These are phyloP conservation scores for Durotheca rogersii DNA, from an alignment of 495 filamentous ascomycete genomes.

Conservation along the genomic window DNA sequence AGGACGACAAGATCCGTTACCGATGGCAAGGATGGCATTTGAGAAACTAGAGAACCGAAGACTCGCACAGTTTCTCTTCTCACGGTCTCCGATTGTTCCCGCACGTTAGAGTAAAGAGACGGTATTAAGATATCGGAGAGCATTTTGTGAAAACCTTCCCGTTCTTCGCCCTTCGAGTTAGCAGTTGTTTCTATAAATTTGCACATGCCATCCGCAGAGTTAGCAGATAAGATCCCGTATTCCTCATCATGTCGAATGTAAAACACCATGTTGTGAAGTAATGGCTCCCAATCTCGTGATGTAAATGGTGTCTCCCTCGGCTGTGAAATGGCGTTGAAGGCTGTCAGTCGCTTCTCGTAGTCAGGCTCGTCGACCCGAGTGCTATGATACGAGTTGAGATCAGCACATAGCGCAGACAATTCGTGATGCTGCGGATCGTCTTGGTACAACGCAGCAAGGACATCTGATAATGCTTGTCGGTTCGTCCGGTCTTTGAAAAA, in stretches of 20 bases:
- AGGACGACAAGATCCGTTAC: conserved; percentile 75
- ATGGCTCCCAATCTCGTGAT: conserved; percentile 82
- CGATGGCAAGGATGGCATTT: conserved; percentile 64
- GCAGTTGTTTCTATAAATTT: conserved; percentile 68
- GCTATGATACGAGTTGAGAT: conserved; percentile 73
- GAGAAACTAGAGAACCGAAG: conserved; percentile 72
- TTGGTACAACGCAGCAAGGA: conserved; percentile 67
- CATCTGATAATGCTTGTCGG: conserved; percentile 66
- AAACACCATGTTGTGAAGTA: conserved; percentile 87
- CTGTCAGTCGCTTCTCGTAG: conserved; percentile 75
- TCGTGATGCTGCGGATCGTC: conserved; percentile 60
- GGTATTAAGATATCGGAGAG: conserved; percentile 67
- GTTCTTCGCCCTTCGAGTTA: conserved; percentile 42
- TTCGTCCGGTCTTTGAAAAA: conserved; percentile 81
- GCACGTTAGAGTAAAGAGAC: conserved; percentile 69
- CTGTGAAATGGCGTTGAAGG: conserved; percentile 72
- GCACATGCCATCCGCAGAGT: conserved; percentile 76
- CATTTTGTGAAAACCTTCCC: conserved; percentile 44
- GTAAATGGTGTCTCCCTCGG: conserved; percentile 54
- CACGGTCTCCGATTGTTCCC: conserved; percentile 78
- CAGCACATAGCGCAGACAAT: conserved; percentile 69
- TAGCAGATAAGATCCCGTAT: conserved; percentile 74
- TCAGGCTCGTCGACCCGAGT: conserved; percentile 78
- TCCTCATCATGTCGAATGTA: conserved; percentile 87
- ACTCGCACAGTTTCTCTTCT: conserved; percentile 76